Conservation (phyloP, 495 filamentous ascomycete genomes). For the Penicillium arizonense region DNA sequence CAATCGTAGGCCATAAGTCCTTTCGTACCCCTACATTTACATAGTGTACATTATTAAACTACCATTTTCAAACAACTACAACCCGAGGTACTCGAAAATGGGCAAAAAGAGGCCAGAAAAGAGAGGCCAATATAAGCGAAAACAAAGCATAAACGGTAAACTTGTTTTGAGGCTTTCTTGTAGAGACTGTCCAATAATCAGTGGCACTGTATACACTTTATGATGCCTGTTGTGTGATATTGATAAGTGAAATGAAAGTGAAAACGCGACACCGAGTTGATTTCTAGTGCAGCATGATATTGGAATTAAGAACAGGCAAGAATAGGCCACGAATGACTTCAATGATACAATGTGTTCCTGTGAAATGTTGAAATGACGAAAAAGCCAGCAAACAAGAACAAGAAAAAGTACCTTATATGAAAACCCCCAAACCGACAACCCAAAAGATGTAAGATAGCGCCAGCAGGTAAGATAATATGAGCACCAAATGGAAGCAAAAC, state of each 20-base stretch:
- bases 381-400: slow-evolving; percentile 1
- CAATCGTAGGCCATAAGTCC: too few species aligned
- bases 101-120: too few species aligned
- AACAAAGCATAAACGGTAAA: too few species aligned
- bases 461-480: slow-evolving; percentile 9
- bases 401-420: slow-evolving; percentile 3
- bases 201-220: too few species aligned
- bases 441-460: slow-evolving; percentile 24
- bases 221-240: neutral
- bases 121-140: too few species aligned
- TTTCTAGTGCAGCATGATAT: neutral
- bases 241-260: neutral
- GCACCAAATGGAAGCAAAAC: neutral
- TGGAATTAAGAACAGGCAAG: slow-evolving; percentile 1
- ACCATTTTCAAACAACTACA: too few species aligned
- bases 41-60: too few species aligned
- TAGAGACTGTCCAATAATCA: too few species aligned
- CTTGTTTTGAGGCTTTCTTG: too few species aligned
- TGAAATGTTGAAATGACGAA: slow-evolving; percentile 10
- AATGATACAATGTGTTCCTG: slow-evolving; percentile 16
- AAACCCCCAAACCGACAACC: slow-evolving; percentile 12
- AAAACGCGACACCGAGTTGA: slow-evolving; percentile 1
- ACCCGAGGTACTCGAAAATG: too few species aligned
- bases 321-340: neutral
- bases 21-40: too few species aligned